These are phyloP conservation scores for Aspergillus udagawae DNA, from an alignment of 2,329 filamentous ascomycete species.

Conservation along the genomic window DNA sequence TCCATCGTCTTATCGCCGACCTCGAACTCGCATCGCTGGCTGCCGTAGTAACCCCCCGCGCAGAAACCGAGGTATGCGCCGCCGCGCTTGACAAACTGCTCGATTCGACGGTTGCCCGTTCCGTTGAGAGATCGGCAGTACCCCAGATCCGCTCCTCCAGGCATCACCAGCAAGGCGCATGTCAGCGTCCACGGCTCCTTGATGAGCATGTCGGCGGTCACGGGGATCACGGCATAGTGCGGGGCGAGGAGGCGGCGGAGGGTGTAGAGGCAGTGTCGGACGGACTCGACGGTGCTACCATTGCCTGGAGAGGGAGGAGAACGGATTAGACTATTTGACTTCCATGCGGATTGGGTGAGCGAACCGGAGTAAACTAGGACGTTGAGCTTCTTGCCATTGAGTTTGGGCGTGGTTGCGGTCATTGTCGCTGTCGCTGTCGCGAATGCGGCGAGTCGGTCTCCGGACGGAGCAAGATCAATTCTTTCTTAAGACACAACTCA, in stretches of 20 bases:
- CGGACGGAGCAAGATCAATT: background rate
- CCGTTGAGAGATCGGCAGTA: constrained; percentile 89
- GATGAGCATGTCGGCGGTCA: constrained; percentile 72
- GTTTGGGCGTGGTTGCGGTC: constrained; percentile 30
- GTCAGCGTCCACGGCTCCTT: constrained; percentile 88
- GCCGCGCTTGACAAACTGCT: constrained; percentile 78
- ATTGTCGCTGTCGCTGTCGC: constrained; percentile 23
- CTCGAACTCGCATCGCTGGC: constrained; percentile 81
- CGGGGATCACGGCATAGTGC: constrained; percentile 86
- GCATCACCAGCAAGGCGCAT: constrained; percentile 85
- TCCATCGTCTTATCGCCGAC: constrained; percentile 76
- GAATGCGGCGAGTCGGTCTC: background rate
- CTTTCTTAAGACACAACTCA: background rate
- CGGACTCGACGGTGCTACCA: constrained; percentile 82
- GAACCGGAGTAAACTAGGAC: constrained; percentile 88
- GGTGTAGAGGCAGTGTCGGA: constrained; percentile 82
- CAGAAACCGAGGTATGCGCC: constrained; percentile 89
- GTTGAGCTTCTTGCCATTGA: constrained; percentile 71
- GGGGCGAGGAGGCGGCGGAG: constrained; percentile 81
- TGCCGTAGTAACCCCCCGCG: constrained; percentile 90
- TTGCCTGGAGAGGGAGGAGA: constrained; percentile 54
- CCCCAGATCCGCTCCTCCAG: constrained; percentile 87
- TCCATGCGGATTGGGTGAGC: constrained; percentile 24
- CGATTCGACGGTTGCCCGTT: constrained; percentile 77
- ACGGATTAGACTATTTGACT: constrained; percentile 26